Conservation (phyloP, 2,329 filamentous ascomycete genomes). For the Microdochium trichocladiopsis region DNA sequence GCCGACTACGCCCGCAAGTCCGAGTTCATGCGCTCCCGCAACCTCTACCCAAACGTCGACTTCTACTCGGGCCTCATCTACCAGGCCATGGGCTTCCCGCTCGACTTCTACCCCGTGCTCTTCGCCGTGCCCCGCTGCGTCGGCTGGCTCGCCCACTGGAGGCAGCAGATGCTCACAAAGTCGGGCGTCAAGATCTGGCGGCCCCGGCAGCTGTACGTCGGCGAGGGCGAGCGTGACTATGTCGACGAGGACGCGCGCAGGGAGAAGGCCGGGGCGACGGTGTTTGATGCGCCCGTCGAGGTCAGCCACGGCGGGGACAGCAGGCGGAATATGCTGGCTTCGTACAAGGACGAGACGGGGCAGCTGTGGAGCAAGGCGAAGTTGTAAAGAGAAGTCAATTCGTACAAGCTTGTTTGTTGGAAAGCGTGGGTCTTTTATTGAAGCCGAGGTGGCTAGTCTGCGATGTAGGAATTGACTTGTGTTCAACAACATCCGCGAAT, state of each 20-base stretch:
- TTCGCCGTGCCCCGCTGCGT: constrained; percentile 44
- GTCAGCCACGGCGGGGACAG: constrained; percentile 33
- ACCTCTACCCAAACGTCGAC: constrained; percentile 44
- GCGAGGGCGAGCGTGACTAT: constrained; percentile 35
- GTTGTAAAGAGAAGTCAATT: not conserved
- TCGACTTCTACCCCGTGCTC: constrained; percentile 44
- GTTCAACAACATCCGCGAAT: too few species aligned
- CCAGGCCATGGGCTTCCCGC: constrained; percentile 44
- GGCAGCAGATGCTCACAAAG: constrained; percentile 38
- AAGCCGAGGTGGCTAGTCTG: too few species aligned
- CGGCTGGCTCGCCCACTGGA: constrained; percentile 44
- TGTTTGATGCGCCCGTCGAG: constrained; percentile 26
- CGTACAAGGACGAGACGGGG: constrained; percentile 29
- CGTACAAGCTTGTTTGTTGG: too few species aligned
- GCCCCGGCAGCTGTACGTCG: constrained; percentile 39
- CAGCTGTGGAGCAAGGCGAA: constrained; percentile 5
- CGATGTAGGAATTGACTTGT: too few species aligned
- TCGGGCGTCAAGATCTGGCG: constrained; percentile 43
- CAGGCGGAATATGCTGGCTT: constrained; percentile 31
- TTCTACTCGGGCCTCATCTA: constrained; percentile 46
- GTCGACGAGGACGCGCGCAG: constrained; percentile 26
- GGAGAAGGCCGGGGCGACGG: constrained; percentile 18
- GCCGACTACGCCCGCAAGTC: constrained; percentile 36
- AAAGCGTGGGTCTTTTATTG: not conserved
- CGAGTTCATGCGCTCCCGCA: constrained; percentile 40